phyloP scores from a whole-genome alignment of 257 asterid genomes.

The Paraleonurus japonicus region DNA sequence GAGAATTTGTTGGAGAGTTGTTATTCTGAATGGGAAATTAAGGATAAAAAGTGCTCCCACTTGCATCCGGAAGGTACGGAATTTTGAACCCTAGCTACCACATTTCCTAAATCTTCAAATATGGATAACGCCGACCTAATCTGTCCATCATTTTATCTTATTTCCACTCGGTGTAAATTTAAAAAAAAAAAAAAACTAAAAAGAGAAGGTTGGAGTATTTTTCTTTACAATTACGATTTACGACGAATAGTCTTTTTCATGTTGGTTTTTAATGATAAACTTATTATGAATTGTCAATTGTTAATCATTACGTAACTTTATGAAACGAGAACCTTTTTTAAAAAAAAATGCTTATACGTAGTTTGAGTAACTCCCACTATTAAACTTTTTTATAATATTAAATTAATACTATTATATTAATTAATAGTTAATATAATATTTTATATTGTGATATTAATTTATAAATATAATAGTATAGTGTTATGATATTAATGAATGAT shows the following conservation, averaged over 20 bases:
- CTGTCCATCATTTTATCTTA: not conserved
- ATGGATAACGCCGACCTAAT: not conserved
- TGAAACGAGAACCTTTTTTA: not conserved
- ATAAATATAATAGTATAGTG: too few species aligned
- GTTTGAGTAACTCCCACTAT: too few species aligned
- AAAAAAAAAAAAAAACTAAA: not conserved
- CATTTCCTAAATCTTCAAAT: not conserved
- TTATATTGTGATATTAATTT: too few species aligned
- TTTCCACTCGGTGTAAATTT: not conserved
- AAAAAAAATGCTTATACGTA: too few species aligned
- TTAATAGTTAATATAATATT: too few species aligned
- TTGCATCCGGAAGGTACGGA: not conserved
- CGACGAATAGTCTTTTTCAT: slow-evolving; percentile 7
- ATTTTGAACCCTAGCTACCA: not conserved
- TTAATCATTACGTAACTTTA: too few species aligned
- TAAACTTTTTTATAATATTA: too few species aligned
- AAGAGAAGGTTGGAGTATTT: not conserved
- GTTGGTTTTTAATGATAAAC: not conserved
- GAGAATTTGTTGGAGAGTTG: not conserved
- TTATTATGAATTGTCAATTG: not conserved
- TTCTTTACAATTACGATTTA: not conserved
- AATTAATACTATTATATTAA: too few species aligned
- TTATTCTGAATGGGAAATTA: not conserved
- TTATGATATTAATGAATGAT: too few species aligned
- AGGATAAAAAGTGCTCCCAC: not conserved